These are phyloP conservation scores for Mucor lusitanicus DNA, from an alignment of 371 early-diverging fungal species.

Conservation along the genomic window DNA sequence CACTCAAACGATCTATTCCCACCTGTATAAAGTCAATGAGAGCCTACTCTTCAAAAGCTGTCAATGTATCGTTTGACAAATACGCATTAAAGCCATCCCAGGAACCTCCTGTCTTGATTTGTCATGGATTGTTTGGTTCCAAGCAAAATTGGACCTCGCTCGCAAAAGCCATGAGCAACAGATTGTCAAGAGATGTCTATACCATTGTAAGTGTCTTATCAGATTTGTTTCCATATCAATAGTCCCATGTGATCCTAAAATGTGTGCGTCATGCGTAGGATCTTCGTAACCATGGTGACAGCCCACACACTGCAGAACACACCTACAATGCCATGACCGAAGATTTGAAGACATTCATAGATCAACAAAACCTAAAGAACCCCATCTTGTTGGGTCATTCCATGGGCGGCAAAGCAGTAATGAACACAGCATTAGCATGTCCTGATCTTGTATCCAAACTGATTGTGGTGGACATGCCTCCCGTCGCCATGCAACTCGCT, in stretches of 20 bases:
- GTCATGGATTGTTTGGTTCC: slow-evolving; percentile 94
- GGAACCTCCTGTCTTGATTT: slow-evolving; percentile 59
- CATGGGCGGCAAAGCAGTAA: slow-evolving; percentile 93
- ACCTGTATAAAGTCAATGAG: not conserved
- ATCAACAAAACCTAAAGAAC: slow-evolving; percentile 50
- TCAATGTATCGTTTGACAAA: slow-evolving; percentile 29
- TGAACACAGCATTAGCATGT: slow-evolving; percentile 72
- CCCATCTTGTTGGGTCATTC: slow-evolving; percentile 87
- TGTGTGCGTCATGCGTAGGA: slow-evolving; percentile 67
- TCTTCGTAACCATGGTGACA: slow-evolving; percentile 94
- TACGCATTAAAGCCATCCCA: slow-evolving; percentile 15
- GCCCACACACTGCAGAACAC: slow-evolving; percentile 69
- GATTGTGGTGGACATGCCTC: slow-evolving; percentile 89
- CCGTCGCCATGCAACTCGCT: slow-evolving; percentile 55
- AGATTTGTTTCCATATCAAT: not conserved
- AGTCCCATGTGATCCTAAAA: not conserved
- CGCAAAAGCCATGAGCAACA: slow-evolving; percentile 69
- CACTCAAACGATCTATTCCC: not conserved
- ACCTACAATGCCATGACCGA: slow-evolving; percentile 79
- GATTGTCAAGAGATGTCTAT: slow-evolving; percentile 63
- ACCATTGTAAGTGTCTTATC: slow-evolving; percentile 48
- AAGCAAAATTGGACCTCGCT: slow-evolving; percentile 94
- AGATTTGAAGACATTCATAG: slow-evolving; percentile 72
- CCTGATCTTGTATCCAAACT: slow-evolving; percentile 65
- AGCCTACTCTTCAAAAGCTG: slow-evolving; percentile 4